Percentiles rank a stretch among this genome's conserved stretches.
phyloP scores from a whole-genome alignment of 371 early-diverging fungal species.

The Apophysomyces sp. region DNA sequence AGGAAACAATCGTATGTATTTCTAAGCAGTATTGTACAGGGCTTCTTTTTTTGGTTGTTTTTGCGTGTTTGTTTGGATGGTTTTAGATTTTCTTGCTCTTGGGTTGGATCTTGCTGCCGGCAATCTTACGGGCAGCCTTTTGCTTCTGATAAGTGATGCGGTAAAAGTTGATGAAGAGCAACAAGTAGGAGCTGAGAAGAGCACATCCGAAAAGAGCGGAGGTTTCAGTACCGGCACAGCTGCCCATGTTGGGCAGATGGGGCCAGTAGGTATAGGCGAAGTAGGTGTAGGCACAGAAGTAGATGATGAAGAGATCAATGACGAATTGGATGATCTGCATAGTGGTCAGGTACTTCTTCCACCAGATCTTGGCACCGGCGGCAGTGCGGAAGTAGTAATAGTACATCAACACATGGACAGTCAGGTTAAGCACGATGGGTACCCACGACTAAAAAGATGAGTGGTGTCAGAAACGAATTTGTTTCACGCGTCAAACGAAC shows the following conservation, averaged over 20 bases:
- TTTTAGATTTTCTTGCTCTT: conserved; percentile 47
- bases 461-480: conserved; percentile 14
- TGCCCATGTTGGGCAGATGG: conserved; percentile 69
- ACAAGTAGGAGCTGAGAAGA: conserved; percentile 79
- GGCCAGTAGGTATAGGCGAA: conserved; percentile 72
- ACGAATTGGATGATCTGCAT: conserved; percentile 90
- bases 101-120: conserved; percentile 14
- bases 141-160: conserved; percentile 78
- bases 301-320: conserved; percentile 76
- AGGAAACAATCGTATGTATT: neutral
- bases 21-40: neutral
- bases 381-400: conserved; percentile 90
- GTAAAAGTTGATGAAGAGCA: conserved; percentile 89
- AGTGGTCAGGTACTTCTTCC: conserved; percentile 91
- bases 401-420: conserved; percentile 92
- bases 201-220: conserved; percentile 83
- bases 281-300: conserved; percentile 82
- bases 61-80: neutral
- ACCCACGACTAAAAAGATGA: conserved; percentile 66
- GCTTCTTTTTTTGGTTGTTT: too few relatives aligned
- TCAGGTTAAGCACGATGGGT: conserved; percentile 78
- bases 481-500: neutral
- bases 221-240: conserved; percentile 76
- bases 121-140: conserved; percentile 34
- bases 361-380: conserved; percentile 84